Percentiles rank a stretch among this genome's conserved stretches.
These are phyloP conservation scores for Puccinia hordei DNA, from an alignment of 1,284 basidiomycete species.

Conservation along the genomic window DNA sequence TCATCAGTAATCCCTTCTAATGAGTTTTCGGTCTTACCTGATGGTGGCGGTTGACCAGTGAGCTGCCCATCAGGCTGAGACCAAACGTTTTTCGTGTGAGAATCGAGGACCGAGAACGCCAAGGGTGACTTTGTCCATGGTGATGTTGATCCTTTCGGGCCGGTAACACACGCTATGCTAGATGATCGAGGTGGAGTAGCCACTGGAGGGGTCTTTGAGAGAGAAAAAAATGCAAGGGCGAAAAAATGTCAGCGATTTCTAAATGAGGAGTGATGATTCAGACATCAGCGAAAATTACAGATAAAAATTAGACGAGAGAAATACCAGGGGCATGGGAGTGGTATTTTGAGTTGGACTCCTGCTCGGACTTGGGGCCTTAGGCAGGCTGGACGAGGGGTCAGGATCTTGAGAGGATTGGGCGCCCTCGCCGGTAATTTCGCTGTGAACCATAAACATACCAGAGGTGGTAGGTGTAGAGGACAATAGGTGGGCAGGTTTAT, in stretches of 20 bases:
- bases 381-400: neutral
- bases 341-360: slow-evolving; percentile 22
- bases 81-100: slow-evolving; percentile 49
- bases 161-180: slow-evolving; percentile 22
- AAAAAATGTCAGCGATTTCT: slow-evolving; percentile 6
- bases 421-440: slow-evolving; percentile 42
- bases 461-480: slow-evolving; percentile 2
- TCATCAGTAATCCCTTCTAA: slow-evolving; percentile 49
- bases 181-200: slow-evolving; percentile 35
- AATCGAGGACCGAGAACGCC: slow-evolving; percentile 47
- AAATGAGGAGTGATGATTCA: neutral
- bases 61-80: slow-evolving; percentile 51
- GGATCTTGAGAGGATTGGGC: neutral
- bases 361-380: slow-evolving; percentile 18
- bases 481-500: slow-evolving; percentile 31
- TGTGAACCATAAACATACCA: slow-evolving; percentile 50
- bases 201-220: slow-evolving; percentile 39
- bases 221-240: neutral
- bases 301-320: slow-evolving; percentile 10
- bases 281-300: slow-evolving; percentile 8
- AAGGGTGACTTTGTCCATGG: slow-evolving; percentile 47
- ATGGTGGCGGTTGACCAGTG: slow-evolving; percentile 25
- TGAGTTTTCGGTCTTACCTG: slow-evolving; percentile 49
- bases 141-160: slow-evolving; percentile 43
- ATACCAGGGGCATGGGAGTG: slow-evolving; percentile 33